Evolutionary conservation across 2,329 filamentous ascomycete species (phyloP).

Genomic region (Ophiostoma australiae): DNA sequence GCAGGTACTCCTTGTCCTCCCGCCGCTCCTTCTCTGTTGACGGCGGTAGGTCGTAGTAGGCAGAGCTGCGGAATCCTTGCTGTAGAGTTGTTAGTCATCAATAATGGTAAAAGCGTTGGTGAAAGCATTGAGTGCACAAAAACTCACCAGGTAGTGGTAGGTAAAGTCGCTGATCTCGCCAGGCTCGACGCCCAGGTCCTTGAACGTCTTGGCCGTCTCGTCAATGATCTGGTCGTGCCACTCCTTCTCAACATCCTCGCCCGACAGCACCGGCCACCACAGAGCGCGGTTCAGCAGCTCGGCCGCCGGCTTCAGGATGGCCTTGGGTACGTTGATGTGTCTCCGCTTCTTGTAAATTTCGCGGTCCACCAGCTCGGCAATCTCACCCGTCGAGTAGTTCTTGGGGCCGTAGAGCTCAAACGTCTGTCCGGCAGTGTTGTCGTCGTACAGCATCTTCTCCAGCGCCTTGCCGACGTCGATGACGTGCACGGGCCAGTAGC

Average conservation of each 20-base stretch:
- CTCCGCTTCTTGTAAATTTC: conserved; percentile 88
- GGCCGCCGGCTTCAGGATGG: conserved; percentile 68
- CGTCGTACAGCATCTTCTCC: conserved; percentile 85
- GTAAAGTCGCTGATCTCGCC: conserved; percentile 80
- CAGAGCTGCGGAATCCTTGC: conserved; percentile 85
- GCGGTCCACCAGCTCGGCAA: conserved; percentile 79
- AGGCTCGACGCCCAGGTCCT: conserved; percentile 84
- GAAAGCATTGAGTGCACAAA: neutral
- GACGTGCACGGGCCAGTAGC: conserved; percentile 86
- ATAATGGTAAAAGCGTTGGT: neutral
- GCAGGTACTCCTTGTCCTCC: conserved; percentile 95
- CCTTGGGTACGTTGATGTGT: conserved; percentile 87
- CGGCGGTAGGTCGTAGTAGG: conserved; percentile 89
- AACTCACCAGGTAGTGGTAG: conserved; percentile 85
- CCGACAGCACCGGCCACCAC: conserved; percentile 83
- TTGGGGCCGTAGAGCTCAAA: conserved; percentile 92
- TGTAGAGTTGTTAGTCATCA: conserved; percentile 40
- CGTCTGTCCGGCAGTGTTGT: conserved; percentile 82
- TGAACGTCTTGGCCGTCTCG: conserved; percentile 86
- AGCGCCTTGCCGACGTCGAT: conserved; percentile 88
- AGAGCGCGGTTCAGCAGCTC: conserved; percentile 71
- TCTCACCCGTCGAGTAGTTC: conserved; percentile 83
- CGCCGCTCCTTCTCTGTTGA: conserved; percentile 90
- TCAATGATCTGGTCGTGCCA: conserved; percentile 93
- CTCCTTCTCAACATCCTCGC: conserved; percentile 84